Evolutionary conservation across 2,329 filamentous ascomycete genomes (phyloP).

Genomic region (Daldinia sp.): DNA sequence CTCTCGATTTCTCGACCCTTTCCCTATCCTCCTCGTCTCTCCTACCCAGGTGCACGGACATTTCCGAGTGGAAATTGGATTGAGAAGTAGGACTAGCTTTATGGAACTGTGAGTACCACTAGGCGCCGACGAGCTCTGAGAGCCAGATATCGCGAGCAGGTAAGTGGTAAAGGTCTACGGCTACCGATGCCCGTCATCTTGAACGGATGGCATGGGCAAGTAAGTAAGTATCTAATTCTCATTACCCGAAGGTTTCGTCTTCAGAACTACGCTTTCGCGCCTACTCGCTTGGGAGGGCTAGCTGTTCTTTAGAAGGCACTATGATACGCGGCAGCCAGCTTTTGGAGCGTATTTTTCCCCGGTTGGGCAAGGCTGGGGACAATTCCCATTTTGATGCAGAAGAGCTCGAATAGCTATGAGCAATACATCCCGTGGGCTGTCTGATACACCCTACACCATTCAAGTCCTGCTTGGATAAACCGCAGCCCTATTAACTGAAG

Average conservation of each 20-base stretch:
- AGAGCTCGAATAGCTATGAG: neutral
- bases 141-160: neutral
- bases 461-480: neutral
- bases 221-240: neutral
- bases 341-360: neutral
- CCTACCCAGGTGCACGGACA: neutral
- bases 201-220: neutral
- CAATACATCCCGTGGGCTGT: neutral
- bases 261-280: neutral
- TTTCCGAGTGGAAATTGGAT: slow-evolving; percentile 10
- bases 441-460: neutral
- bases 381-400: neutral
- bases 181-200: neutral
- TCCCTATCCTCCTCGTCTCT: neutral
- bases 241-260: neutral
- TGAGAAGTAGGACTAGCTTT: neutral
- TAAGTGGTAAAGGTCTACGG: neutral
- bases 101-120: neutral
- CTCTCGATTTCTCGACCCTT: neutral
- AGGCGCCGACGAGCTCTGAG: neutral
- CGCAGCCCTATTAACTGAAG: neutral
- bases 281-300: neutral
- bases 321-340: neutral
- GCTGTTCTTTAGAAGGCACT: neutral
- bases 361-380: neutral